These are phyloP conservation scores for Lipomyces mesembrius DNA, from an alignment of 805 yeast species.

Conservation along the genomic window DNA sequence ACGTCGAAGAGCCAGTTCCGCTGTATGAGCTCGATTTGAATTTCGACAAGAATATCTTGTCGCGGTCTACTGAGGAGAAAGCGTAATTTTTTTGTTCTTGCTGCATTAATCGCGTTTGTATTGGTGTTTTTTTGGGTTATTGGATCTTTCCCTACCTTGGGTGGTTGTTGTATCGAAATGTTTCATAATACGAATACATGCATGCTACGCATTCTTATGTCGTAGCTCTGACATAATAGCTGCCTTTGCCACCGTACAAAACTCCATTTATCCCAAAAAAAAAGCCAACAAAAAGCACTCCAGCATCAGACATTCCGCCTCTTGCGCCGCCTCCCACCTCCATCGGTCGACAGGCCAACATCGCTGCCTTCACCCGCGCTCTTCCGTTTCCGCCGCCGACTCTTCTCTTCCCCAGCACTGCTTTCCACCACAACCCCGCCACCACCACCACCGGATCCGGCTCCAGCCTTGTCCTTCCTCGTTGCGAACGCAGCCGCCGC, in stretches of 20 bases:
- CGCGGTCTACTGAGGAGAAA: background rate
- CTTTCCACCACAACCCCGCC: constrained; percentile 2
- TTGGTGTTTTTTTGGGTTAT: no score
- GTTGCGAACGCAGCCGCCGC: background rate
- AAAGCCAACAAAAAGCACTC: no score
- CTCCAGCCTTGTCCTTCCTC: constrained; percentile 9
- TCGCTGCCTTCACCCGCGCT: background rate
- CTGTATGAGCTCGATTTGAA: constrained; percentile 10
- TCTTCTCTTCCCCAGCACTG: constrained; percentile 15
- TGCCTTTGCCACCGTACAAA: no score
- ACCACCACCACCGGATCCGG: constrained; percentile 23
- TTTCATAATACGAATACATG: no score
- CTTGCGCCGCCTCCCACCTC: background rate
- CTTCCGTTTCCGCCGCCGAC: constrained; percentile 3
- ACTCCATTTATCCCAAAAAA: no score
- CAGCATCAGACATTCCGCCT: background rate
- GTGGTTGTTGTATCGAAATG: no score
- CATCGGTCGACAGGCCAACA: constrained; percentile 8
- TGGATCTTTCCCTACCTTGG: no score
- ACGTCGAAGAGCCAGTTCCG: constrained; percentile 15
- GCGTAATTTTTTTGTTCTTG: background rate
- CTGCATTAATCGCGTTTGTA: background rate
- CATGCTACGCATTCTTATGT: no score
- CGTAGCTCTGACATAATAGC: no score
- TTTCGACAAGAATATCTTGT: background rate